Percentiles rank a stretch among this genome's conserved stretches.
Evolutionary conservation across 257 asterid species (phyloP).

Genomic region (Gynochthodes officinalis): DNA sequence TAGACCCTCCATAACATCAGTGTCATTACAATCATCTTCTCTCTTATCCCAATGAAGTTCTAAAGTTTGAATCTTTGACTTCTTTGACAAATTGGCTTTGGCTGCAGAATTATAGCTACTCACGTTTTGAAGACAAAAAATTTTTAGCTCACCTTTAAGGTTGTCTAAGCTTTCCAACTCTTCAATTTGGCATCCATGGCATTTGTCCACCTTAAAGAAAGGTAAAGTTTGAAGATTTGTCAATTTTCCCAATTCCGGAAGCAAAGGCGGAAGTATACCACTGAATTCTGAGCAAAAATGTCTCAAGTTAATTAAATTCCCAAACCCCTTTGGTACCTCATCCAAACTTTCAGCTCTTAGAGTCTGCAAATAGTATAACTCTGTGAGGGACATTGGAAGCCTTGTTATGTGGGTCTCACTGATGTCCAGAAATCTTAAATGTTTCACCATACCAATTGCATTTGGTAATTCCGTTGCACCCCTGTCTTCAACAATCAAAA

Average conservation of each 20-base stretch:
- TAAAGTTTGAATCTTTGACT: constrained; percentile 5
- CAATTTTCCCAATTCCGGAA: constrained; percentile 21
- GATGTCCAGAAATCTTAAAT: constrained; percentile 19
- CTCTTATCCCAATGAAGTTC: background rate
- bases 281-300: constrained; percentile 10
- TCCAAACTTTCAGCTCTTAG: constrained; percentile 13
- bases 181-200: constrained; percentile 16
- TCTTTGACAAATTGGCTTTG: constrained; percentile 15
- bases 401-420: background rate
- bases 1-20: constrained; percentile 19
- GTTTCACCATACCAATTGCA: constrained; percentile 13
- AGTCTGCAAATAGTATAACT: constrained; percentile 19
- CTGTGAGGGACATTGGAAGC: constrained; percentile 12
- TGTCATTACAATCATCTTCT: background rate
- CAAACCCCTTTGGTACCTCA: constrained; percentile 2
- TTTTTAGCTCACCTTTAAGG: constrained; percentile 16
- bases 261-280: too few species aligned
- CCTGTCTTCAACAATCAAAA: background rate
- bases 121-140: constrained; percentile 18
- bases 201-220: constrained; percentile 8
- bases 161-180: constrained; percentile 20
- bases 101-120: constrained; percentile 8
- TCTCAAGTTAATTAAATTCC: constrained; percentile 18
- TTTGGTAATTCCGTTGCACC: background rate
- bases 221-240: constrained; percentile 19